Conservation (phyloP, 441 rosid genomes). For the Biscutella auriculata region DNA sequence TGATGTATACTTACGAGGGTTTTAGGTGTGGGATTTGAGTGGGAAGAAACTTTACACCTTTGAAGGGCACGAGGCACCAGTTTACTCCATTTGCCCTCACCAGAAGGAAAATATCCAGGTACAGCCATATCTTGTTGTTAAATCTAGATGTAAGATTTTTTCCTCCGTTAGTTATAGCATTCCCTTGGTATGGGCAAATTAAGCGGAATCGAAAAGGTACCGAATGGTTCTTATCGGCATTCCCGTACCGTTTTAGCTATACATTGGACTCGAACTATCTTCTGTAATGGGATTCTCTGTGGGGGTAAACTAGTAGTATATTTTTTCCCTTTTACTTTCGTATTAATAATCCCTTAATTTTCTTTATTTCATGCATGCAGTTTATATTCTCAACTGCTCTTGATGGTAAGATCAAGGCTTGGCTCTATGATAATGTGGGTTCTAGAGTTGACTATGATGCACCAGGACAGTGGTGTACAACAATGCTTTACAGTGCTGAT, state of each 20-base stretch:
- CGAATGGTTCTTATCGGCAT: too few species aligned
- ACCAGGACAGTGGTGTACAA: constrained; percentile 67
- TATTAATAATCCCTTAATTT: too few species aligned
- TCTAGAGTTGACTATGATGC: constrained; percentile 88
- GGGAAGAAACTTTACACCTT: constrained; percentile 42
- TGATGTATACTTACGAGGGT: background rate
- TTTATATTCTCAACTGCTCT: constrained; percentile 74
- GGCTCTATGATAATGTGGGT: constrained; percentile 70
- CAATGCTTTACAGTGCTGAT: constrained; percentile 71
- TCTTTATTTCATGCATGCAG: constrained; percentile 28
- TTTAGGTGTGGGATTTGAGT: constrained; percentile 64
- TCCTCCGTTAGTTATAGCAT: background rate
- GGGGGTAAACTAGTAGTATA: too few species aligned
- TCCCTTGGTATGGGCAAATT: too few species aligned
- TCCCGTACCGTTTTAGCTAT: background rate
- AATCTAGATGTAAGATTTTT: background rate
- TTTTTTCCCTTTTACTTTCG: too few species aligned
- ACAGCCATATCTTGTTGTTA: background rate
- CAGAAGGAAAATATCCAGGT: constrained; percentile 61
- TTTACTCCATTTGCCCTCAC: constrained; percentile 69
- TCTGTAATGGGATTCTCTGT: background rate
- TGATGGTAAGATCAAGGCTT: constrained; percentile 84
- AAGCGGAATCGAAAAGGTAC: too few species aligned
- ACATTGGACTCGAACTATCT: background rate
- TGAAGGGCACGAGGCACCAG: constrained; percentile 80